A percentile compares a stretch with the other conserved stretches of the same genome.
Conservation (phyloP, 169 alveolate genomes). For the Eimeria mitis region DNA sequence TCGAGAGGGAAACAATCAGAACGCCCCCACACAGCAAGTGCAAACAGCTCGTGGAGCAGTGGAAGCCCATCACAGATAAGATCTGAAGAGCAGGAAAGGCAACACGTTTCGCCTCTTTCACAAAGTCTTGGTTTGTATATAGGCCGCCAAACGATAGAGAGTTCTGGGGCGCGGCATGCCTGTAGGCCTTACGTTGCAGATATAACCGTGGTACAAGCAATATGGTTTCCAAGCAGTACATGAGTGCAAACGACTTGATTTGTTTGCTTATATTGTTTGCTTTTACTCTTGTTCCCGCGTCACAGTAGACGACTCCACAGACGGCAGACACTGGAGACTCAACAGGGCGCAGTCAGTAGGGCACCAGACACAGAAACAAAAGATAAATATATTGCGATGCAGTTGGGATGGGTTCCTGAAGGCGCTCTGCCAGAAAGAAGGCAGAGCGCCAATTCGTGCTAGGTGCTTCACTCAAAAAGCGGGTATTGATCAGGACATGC, state of each 20-base stretch:
- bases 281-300: not conserved
- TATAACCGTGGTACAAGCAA: not conserved
- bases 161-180: not conserved
- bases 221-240: not conserved
- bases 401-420: not conserved
- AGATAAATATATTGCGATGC: not conserved
- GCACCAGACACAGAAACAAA: not conserved
- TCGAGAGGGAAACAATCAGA: not conserved
- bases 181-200: not conserved
- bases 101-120: not conserved
- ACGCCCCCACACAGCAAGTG: not conserved
- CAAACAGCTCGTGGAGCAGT: not conserved
- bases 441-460: too few species aligned
- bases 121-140: not conserved
- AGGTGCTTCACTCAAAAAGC: too few species aligned
- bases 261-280: accelerated
- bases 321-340: not conserved
- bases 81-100: not conserved
- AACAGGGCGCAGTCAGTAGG: not conserved
- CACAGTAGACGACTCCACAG: not conserved
- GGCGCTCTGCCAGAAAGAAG: too few species aligned
- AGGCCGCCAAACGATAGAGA: not conserved
- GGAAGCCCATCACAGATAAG: not conserved
- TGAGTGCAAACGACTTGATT: not conserved
- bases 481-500: too few species aligned